These are phyloP conservation scores for Puccinia triticina DNA, from an alignment of 1,284 basidiomycete species.

Conservation along the genomic window DNA sequence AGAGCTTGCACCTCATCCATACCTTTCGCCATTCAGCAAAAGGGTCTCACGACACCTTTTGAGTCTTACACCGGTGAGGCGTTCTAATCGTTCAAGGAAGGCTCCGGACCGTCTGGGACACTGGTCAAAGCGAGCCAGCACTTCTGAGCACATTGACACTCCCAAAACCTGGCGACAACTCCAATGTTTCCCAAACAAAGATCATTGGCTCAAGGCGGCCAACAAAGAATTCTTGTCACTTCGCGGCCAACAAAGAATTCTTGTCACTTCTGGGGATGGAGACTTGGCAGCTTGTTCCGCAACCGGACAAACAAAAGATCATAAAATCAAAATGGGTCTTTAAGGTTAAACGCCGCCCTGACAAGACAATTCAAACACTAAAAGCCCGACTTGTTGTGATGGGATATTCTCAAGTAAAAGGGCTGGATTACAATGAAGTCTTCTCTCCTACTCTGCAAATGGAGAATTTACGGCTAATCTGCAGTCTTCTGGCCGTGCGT, in stretches of 20 bases:
- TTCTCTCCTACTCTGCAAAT: conserved; percentile 25
- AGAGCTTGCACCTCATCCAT: too few relatives aligned
- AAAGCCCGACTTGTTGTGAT: conserved; percentile 22
- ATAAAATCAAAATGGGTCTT: conserved; percentile 29
- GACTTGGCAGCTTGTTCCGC: conserved; percentile 7
- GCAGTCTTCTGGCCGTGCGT: not conserved
- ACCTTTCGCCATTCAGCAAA: too few relatives aligned
- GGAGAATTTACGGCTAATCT: too few relatives aligned
- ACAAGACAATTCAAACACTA: not conserved
- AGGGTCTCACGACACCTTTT: too few relatives aligned
- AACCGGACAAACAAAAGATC: not conserved
- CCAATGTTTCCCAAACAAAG: not conserved
- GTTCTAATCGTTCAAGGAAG: too few relatives aligned
- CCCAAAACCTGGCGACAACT: conserved; percentile 2
- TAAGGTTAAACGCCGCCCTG: not conserved
- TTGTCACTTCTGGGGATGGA: not conserved
- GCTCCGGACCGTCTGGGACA: too few relatives aligned
- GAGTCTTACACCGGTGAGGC: too few relatives aligned
- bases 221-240: not conserved
- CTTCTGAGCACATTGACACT: too few relatives aligned
- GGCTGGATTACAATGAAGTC: conserved; percentile 51
- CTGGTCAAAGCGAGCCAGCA: too few relatives aligned
- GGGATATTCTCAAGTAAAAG: conserved; percentile 31
- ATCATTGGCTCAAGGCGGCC: not conserved
- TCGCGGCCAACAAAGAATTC: not conserved